Conservation (phyloP, 441 rosid genomes). For the Pelargonium cotyledonis region DNA sequence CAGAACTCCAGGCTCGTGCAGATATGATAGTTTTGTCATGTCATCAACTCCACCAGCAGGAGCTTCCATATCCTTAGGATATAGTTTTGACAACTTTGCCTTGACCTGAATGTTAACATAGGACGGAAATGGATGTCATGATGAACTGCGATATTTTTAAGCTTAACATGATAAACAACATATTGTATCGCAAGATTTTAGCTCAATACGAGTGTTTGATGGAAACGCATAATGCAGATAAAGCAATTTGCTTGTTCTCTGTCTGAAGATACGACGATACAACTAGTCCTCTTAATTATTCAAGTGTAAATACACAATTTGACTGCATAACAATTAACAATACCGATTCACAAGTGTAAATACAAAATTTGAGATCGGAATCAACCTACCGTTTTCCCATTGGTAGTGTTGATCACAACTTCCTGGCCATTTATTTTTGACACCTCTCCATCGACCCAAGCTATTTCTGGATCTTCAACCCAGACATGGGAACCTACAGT, state of each 20-base stretch:
- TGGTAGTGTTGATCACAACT: conserved; percentile 39
- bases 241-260: too few species aligned
- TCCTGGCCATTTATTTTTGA: conserved; percentile 56
- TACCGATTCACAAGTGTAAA: neutral
- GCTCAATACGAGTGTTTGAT: neutral
- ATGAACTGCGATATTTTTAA: conserved; percentile 7
- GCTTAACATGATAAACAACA: neutral
- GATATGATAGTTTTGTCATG: conserved; percentile 93
- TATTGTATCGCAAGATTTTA: neutral
- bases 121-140: conserved; percentile 9
- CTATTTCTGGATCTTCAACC: conserved; percentile 65
- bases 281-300: too few species aligned
- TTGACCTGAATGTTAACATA: conserved; percentile 40
- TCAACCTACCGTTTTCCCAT: conserved; percentile 57
- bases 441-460: conserved; percentile 85
- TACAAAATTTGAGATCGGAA: neutral
- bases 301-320: too few species aligned
- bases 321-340: neutral
- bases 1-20: conserved; percentile 97
- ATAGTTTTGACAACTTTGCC: conserved; percentile 60
- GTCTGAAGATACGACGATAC: too few species aligned
- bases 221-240: conserved; percentile 2
- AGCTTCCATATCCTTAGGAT: conserved; percentile 90
- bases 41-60: conserved; percentile 98
- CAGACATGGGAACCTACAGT: conserved; percentile 87